Conservation (phyloP, 495 filamentous ascomycete genomes). For the Xylaria cubensis region DNA sequence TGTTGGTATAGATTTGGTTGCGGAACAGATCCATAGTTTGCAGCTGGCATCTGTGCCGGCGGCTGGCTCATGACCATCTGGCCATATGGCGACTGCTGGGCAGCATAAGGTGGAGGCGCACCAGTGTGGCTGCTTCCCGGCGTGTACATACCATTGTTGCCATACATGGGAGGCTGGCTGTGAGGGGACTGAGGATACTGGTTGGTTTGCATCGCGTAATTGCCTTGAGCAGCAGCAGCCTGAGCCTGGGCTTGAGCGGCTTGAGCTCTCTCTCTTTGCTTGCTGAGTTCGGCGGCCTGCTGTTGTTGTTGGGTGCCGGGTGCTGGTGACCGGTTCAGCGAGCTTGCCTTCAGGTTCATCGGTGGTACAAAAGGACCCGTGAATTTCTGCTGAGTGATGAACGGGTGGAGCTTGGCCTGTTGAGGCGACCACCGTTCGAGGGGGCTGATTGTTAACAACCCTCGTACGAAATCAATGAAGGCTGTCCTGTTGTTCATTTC, state of each 20-base stretch:
- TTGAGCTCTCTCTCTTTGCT: slow-evolving; percentile 77
- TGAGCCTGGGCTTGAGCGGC: slow-evolving; percentile 68
- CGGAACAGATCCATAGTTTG: slow-evolving; percentile 64
- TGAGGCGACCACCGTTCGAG: slow-evolving; percentile 98
- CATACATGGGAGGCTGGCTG: slow-evolving; percentile 72
- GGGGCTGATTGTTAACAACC: slow-evolving; percentile 91
- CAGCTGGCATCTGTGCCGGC: slow-evolving; percentile 70
- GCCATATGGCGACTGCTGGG: slow-evolving; percentile 73
- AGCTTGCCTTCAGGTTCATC: slow-evolving; percentile 89
- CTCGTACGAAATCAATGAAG: slow-evolving; percentile 99
- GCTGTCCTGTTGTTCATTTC: slow-evolving; percentile 97
- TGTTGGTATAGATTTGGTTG: slow-evolving; percentile 82
- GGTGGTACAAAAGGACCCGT: slow-evolving; percentile 96
- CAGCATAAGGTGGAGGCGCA: slow-evolving; percentile 85
- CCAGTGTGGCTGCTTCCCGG: slow-evolving; percentile 67
- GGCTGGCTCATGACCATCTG: slow-evolving; percentile 76
- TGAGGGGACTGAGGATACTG: slow-evolving; percentile 50
- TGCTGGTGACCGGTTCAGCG: slow-evolving; percentile 83
- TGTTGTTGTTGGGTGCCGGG: slow-evolving; percentile 98
- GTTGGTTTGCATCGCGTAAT: slow-evolving; percentile 55
- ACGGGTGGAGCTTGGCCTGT: slow-evolving; percentile 96
- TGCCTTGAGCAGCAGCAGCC: slow-evolving; percentile 54
- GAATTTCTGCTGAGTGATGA: slow-evolving; percentile 98
- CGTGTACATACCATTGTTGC: slow-evolving; percentile 74
- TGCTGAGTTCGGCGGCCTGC: slow-evolving; percentile 88